phyloP scores from a whole-genome alignment of 116 monocot genomes.

The Cymodocea nodosa region DNA sequence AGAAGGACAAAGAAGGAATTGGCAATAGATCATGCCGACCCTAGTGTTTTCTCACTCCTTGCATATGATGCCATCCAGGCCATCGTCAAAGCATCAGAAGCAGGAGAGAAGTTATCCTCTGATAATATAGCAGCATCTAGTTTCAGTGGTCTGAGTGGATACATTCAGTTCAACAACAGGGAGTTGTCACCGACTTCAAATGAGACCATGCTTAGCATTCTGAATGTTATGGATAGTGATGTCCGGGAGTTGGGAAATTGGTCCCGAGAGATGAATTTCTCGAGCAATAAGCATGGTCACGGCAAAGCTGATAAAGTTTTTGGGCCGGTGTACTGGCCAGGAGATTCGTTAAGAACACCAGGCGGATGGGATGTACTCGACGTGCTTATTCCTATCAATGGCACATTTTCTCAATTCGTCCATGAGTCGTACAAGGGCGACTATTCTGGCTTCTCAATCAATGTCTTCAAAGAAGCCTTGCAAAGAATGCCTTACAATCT shows the following conservation, averaged over 20 bases:
- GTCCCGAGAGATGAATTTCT: slow-evolving; percentile 13
- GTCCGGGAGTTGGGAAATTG: slow-evolving; percentile 23
- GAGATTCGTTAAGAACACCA: neutral
- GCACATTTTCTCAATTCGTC: neutral
- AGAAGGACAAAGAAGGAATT: no score
- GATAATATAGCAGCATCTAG: neutral
- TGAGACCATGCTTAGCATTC: no score
- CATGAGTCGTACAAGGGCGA: neutral
- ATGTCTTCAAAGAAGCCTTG: neutral
- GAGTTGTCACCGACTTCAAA: neutral
- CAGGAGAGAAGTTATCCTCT: neutral
- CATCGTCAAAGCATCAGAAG: neutral
- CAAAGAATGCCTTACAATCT: neutral
- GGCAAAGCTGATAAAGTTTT: neutral
- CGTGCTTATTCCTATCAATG: neutral
- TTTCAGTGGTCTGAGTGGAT: slow-evolving; percentile 20
- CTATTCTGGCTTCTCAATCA: neutral
- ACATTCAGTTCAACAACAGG: slow-evolving; percentile 1
- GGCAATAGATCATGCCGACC: no score
- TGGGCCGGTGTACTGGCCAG: neutral
- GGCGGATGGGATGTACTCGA: neutral
- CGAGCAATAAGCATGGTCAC: neutral
- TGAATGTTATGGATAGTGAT: slow-evolving; percentile 26
- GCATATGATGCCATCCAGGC: slow-evolving; percentile 29
- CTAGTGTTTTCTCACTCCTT: neutral